Percentiles rank a stretch among this genome's conserved stretches.
Evolutionary conservation across 2,329 filamentous ascomycete species (phyloP).

Genomic region (Aspergillus eucalypticola): DNA sequence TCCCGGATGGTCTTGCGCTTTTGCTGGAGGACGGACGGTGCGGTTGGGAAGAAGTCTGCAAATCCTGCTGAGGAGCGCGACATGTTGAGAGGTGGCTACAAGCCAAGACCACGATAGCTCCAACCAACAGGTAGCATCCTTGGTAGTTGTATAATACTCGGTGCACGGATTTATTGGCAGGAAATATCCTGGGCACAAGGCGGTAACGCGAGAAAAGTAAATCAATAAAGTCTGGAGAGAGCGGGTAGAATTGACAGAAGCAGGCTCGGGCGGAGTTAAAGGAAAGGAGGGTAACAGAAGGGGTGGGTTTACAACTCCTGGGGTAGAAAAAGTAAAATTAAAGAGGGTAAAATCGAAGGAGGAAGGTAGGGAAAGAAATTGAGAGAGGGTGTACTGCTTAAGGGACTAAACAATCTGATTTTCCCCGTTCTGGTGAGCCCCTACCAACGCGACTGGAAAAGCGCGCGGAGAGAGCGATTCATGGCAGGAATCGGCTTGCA

Average conservation of each 20-base stretch:
- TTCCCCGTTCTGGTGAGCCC: background rate
- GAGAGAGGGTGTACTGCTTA: background rate
- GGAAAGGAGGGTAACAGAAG: background rate
- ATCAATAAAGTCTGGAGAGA: conserved; percentile 1
- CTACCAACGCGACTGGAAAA: conserved; percentile 3
- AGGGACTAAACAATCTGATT: background rate
- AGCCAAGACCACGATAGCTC: conserved; percentile 37
- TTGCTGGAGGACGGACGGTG: conserved; percentile 62
- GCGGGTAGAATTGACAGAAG: background rate
- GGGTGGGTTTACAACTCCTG: background rate
- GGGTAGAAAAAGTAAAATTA: background rate
- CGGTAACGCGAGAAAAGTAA: conserved; percentile 10
- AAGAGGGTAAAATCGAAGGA: background rate
- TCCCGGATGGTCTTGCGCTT: conserved; percentile 56
- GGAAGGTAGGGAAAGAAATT: background rate
- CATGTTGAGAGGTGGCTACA: conserved; percentile 60
- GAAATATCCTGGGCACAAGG: conserved; percentile 21
- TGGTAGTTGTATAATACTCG: conserved; percentile 25
- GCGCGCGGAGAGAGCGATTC: background rate
- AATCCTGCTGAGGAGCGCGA: conserved; percentile 80
- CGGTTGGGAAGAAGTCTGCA: conserved; percentile 82
- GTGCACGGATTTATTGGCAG: conserved; percentile 25
- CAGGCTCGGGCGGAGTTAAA: background rate
- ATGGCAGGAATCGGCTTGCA: background rate
- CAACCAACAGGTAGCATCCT: conserved; percentile 44